Evolutionary conservation across 2,329 filamentous ascomycete species (phyloP).

Genomic region (Torrubiella hemipterigena): DNA sequence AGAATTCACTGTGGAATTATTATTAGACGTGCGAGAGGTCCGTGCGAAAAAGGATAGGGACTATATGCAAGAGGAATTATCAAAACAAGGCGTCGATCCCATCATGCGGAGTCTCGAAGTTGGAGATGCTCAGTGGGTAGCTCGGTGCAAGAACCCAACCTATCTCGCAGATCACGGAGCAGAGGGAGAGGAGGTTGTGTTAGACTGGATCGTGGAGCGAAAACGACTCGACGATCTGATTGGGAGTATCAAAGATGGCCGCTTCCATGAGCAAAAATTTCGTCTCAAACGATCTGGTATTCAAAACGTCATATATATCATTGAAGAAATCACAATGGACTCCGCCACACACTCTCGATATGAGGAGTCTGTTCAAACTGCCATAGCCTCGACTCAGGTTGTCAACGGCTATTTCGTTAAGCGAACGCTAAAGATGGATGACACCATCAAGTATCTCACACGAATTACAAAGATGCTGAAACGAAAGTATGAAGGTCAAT

Average conservation of each 20-base stretch:
- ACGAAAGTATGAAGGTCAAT: slow-evolving; percentile 46
- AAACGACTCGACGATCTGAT: slow-evolving; percentile 72
- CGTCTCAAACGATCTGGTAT: slow-evolving; percentile 60
- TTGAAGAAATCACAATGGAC: slow-evolving; percentile 60
- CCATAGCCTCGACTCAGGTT: slow-evolving; percentile 66
- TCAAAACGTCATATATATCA: slow-evolving; percentile 66
- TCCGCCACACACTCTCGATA: slow-evolving; percentile 40
- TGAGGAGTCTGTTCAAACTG: slow-evolving; percentile 56
- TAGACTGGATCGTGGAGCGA: slow-evolving; percentile 73
- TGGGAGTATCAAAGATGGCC: slow-evolving; percentile 69
- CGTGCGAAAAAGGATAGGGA: slow-evolving; percentile 61
- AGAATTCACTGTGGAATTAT: slow-evolving; percentile 58
- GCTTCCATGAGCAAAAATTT: slow-evolving; percentile 79
- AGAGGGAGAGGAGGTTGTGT: slow-evolving; percentile 57
- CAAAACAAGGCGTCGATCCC: slow-evolving; percentile 51
- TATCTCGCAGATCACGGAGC: slow-evolving; percentile 43
- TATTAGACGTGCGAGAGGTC: slow-evolving; percentile 66
- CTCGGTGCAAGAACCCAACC: slow-evolving; percentile 51
- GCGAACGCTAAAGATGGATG: slow-evolving; percentile 61
- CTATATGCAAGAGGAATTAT: slow-evolving; percentile 63
- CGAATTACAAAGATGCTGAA: slow-evolving; percentile 60
- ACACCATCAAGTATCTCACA: slow-evolving; percentile 64
- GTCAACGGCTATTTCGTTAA: slow-evolving; percentile 73
- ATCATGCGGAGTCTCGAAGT: slow-evolving; percentile 59
- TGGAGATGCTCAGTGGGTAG: slow-evolving; percentile 70